phyloP scores from a whole-genome alignment of 2,329 filamentous ascomycete species.

The Massarina eburnea region DNA sequence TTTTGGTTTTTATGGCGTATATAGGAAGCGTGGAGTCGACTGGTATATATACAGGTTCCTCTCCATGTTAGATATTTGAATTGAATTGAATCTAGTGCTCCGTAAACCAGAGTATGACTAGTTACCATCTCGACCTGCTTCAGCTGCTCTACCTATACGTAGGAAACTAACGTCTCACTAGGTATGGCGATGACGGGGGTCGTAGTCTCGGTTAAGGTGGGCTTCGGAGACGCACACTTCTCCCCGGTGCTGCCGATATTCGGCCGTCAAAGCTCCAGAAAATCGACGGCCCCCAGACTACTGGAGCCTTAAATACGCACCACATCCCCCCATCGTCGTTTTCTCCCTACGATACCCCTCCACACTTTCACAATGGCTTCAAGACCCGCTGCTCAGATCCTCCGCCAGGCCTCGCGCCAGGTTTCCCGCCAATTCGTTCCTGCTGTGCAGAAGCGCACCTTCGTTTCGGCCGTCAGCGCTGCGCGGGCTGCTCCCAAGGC shows the following conservation, averaged over 20 bases:
- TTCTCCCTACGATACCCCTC: conserved; percentile 33
- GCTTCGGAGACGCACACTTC: conserved; percentile 20
- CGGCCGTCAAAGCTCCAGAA: conserved; percentile 18
- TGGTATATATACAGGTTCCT: conserved; percentile 8
- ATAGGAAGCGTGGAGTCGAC: conserved; percentile 30
- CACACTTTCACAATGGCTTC: conserved; percentile 69
- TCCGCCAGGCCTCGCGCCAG: conserved; percentile 60
- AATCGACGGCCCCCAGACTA: conserved; percentile 17
- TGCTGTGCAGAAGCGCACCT: conserved; percentile 58
- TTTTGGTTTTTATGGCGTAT: conserved; percentile 24
- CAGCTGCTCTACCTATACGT: too few relatives aligned
- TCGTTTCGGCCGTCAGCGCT: conserved; percentile 59
- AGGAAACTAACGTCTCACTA: too few relatives aligned
- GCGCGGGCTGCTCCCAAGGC: conserved; percentile 50
- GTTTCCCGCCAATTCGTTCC: conserved; percentile 54
- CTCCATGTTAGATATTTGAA: background rate
- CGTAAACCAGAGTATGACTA: background rate
- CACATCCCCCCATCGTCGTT: conserved; percentile 19
- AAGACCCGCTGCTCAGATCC: conserved; percentile 67
- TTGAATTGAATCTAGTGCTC: background rate
- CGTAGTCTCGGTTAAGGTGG: background rate
- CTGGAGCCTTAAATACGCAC: conserved; percentile 28
- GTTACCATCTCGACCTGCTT: too few relatives aligned
- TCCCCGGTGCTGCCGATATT: conserved; percentile 24
- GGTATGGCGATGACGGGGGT: background rate